Conservation (phyloP, 805 yeast species). For the Jamesozyma rosinii region DNA sequence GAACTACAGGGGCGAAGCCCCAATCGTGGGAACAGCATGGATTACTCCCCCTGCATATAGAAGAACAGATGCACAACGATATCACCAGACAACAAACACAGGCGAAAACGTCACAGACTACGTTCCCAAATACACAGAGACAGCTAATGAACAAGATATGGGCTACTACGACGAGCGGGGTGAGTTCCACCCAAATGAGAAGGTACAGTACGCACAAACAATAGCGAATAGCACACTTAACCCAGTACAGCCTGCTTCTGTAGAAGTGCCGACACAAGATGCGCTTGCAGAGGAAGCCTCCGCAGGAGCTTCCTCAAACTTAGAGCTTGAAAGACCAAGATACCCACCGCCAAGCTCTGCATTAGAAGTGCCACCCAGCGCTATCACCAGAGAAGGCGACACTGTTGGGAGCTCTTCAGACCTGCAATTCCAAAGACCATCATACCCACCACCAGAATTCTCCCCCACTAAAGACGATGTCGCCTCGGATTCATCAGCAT, state of each 20-base stretch:
- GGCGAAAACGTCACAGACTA: slow-evolving; percentile 31
- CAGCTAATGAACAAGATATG: slow-evolving; percentile 58
- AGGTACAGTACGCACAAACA: slow-evolving; percentile 6
- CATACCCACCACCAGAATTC: not conserved
- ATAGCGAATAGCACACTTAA: no score
- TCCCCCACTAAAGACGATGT: not conserved
- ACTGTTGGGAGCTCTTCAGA: not conserved
- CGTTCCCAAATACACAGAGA: slow-evolving; percentile 59
- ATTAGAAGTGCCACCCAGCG: not conserved
- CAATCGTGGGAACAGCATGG: slow-evolving; percentile 61
- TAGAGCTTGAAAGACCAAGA: no score
- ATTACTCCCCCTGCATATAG: slow-evolving; percentile 50
- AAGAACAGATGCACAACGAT: slow-evolving; percentile 47
- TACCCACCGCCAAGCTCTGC: no score
- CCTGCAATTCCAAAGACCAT: not conserved
- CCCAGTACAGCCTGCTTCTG: no score
- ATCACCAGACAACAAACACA: slow-evolving; percentile 27
- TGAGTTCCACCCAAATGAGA: slow-evolving; percentile 32
- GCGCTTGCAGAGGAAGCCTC: not conserved
- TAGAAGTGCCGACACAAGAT: no score
- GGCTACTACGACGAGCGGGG: slow-evolving; percentile 67
- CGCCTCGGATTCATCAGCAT: no score
- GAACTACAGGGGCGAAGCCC: slow-evolving; percentile 33
- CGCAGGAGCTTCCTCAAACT: not conserved
- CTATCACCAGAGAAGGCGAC: not conserved